Evolutionary conservation across 345 rosid species (phyloP).

Genomic region (Rhizophora apiculata): DNA sequence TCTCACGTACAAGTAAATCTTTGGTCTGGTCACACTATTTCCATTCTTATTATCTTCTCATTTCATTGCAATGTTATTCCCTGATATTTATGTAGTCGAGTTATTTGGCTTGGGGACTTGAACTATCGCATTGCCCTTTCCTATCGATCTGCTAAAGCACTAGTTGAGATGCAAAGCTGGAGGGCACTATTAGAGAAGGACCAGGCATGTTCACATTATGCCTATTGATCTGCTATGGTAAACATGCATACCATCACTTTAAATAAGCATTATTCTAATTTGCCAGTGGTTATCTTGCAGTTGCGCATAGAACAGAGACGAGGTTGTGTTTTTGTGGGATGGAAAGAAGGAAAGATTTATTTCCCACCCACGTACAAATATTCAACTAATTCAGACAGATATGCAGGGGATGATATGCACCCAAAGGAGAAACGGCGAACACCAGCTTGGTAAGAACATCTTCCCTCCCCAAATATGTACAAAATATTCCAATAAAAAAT

Average conservation of each 20-base stretch:
- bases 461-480: background rate
- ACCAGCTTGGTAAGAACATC: conserved; percentile 80
- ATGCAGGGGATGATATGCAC: conserved; percentile 84
- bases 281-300: conserved; percentile 38
- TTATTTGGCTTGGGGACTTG: conserved; percentile 97
- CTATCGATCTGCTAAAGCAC: conserved; percentile 94
- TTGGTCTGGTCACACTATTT: background rate
- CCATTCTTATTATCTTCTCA: background rate
- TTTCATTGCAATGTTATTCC: conserved; percentile 4
- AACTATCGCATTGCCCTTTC: conserved; percentile 95
- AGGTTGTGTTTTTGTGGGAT: conserved; percentile 80
- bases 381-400: conserved; percentile 94
- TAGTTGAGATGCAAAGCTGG: conserved; percentile 99
- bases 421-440: conserved; percentile 97
- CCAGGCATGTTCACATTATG: conserved; percentile 53
- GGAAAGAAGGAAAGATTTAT: conserved; percentile 94
- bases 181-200: conserved; percentile 91
- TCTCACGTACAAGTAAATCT: background rate
- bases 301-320: conserved; percentile 84
- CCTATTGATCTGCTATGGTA: no score
- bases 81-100: conserved; percentile 51
- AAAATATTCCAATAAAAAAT: no score
- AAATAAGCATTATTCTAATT: conserved; percentile 20
- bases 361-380: conserved; percentile 99
- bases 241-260: no score